phyloP scores from a whole-genome alignment of 805 yeast species.

The Danielozyma ontarioensis region DNA sequence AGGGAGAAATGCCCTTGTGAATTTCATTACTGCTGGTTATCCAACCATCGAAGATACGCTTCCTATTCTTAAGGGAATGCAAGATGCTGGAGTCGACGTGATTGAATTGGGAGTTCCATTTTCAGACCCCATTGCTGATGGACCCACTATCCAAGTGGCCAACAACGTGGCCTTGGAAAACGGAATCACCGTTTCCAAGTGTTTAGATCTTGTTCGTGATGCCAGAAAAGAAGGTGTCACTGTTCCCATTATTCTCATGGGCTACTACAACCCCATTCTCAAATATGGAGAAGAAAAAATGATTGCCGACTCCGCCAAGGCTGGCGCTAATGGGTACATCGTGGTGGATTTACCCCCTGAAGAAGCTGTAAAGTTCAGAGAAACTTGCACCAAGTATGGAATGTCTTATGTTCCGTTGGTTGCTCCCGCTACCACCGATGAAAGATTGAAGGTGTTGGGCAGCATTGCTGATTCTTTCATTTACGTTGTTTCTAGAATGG shows the following conservation, averaged over 20 bases:
- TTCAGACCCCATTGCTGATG: constrained; percentile 98
- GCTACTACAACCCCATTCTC: constrained; percentile 92
- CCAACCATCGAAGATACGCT: constrained; percentile 87
- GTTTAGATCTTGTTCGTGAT: constrained; percentile 63
- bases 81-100: constrained; percentile 92
- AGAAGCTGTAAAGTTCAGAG: constrained; percentile 87
- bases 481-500: constrained; percentile 97
- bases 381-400: constrained; percentile 59
- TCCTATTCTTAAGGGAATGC: constrained; percentile 81
- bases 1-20: constrained; percentile 81
- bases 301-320: constrained; percentile 70
- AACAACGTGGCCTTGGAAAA: constrained; percentile 78
- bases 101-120: constrained; percentile 96
- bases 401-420: constrained; percentile 88
- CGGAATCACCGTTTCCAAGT: constrained; percentile 66
- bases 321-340: constrained; percentile 93
- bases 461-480: constrained; percentile 91
- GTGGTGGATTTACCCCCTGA: constrained; percentile 97
- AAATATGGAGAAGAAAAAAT: constrained; percentile 85
- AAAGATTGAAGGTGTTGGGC: constrained; percentile 71
- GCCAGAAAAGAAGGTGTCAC: constrained; percentile 84
- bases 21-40: constrained; percentile 91
- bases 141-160: constrained; percentile 92
- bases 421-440: constrained; percentile 95
- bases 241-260: constrained; percentile 91